Percentiles rank a stretch among this genome's conserved stretches.
phyloP scores from a whole-genome alignment of 306 rosid species.

The Ormosia semicastrata region DNA sequence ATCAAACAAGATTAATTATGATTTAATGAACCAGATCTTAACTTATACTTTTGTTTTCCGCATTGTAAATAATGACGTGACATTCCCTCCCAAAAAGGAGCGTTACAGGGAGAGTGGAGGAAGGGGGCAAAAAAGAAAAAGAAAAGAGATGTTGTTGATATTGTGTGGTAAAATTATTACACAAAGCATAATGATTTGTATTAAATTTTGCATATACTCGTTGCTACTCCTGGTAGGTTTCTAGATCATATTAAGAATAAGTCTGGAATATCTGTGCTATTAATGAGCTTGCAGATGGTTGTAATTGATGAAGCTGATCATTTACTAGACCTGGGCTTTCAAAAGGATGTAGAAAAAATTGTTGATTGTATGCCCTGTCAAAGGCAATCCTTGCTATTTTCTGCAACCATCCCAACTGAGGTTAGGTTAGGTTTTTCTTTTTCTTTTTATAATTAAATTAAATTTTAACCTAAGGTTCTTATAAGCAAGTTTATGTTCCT shows the following conservation, averaged over 20 bases:
- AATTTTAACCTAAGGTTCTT: neutral
- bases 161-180: neutral
- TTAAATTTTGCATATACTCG: constrained; percentile 64
- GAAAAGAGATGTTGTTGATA: constrained; percentile 7
- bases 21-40: no score
- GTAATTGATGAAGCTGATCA: constrained; percentile 94
- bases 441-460: neutral
- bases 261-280: constrained; percentile 74
- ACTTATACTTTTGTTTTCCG: no score
- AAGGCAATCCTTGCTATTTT: constrained; percentile 80
- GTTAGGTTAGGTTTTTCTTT: constrained; percentile 41
- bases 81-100: no score
- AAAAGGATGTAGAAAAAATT: constrained; percentile 85
- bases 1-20: no score
- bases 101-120: neutral
- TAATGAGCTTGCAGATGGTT: constrained; percentile 89
- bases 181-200: constrained; percentile 3
- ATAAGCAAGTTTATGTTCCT: constrained; percentile 12
- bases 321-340: constrained; percentile 88
- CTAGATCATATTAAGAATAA: constrained; percentile 87
- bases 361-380: constrained; percentile 92
- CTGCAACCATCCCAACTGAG: constrained; percentile 96
- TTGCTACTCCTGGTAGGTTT: constrained; percentile 96
- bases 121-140: neutral
- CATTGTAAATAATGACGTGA: no score